A percentile compares a stretch with the other conserved stretches of the same genome.
These are phyloP conservation scores for Boletus rufocinnamomeus DNA, from an alignment of 768 basidiomycete species.

Conservation along the genomic window DNA sequence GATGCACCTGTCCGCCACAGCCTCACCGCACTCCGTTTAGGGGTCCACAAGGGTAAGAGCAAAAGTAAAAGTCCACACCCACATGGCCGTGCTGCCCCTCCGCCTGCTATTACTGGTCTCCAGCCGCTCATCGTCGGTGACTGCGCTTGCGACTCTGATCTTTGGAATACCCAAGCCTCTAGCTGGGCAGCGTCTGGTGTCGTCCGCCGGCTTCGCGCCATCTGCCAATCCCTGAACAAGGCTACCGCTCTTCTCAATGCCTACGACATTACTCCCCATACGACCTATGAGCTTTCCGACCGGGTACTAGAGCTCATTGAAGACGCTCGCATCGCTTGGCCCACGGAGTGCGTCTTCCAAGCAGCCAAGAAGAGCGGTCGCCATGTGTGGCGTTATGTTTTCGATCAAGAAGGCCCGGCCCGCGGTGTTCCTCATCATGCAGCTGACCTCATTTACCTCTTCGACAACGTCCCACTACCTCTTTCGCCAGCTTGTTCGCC, in stretches of 20 bases:
- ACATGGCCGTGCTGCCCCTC: constrained; percentile 14
- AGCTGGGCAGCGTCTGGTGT: constrained; percentile 64
- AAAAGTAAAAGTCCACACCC: constrained; percentile 34
- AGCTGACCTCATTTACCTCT: constrained; percentile 74
- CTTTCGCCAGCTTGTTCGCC: constrained; percentile 37
- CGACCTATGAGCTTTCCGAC: constrained; percentile 66
- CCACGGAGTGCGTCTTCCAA: constrained; percentile 63
- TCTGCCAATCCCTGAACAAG: constrained; percentile 68
- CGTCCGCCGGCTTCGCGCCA: constrained; percentile 68
- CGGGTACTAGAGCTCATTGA: constrained; percentile 73
- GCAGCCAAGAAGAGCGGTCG: constrained; percentile 52
- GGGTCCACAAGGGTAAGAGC: constrained; percentile 25
- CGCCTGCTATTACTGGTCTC: constrained; percentile 25
- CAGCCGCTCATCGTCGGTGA: constrained; percentile 82
- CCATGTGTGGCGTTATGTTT: constrained; percentile 79
- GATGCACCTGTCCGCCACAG: constrained; percentile 14
- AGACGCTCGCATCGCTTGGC: constrained; percentile 77
- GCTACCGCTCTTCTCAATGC: constrained; percentile 62
- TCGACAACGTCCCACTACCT: constrained; percentile 70
- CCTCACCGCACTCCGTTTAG: constrained; percentile 26
- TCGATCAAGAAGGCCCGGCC: constrained; percentile 77
- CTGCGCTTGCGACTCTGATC: constrained; percentile 60
- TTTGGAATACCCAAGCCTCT: constrained; percentile 61
- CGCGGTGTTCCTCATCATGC: constrained; percentile 68
- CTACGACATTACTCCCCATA: constrained; percentile 68